phyloP scores from a whole-genome alignment of 352 stramenopile species.

The Phytophthora pinifolia region DNA sequence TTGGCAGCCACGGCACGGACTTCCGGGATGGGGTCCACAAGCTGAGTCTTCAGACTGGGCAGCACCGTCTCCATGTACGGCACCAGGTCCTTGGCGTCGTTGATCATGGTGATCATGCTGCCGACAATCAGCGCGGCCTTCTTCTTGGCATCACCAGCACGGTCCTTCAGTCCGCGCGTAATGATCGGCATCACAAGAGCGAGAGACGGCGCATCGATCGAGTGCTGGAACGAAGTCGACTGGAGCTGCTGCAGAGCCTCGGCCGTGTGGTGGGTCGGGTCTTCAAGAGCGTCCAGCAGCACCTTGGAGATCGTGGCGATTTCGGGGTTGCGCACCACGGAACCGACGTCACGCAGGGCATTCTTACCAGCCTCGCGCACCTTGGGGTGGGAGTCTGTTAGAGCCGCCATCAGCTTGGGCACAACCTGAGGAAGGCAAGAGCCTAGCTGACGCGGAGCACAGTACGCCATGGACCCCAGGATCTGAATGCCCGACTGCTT shows the following conservation, averaged over 20 bases:
- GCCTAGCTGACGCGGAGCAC: conserved; percentile 98
- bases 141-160: conserved; percentile 96
- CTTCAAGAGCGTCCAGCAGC: conserved; percentile 96
- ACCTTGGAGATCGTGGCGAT: conserved; percentile 94
- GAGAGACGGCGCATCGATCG: conserved; percentile 99
- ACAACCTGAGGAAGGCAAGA: conserved; percentile 98
- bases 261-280: conserved; percentile 92
- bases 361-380: conserved; percentile 96
- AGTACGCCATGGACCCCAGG: conserved; percentile 96
- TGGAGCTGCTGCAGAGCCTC: conserved; percentile 97
- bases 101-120: conserved; percentile 99
- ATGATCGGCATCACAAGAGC: conserved; percentile 99
- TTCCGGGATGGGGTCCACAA: conserved; percentile 94
- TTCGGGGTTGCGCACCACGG: conserved; percentile 99
- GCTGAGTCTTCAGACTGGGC: conserved; percentile 93
- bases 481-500: conserved; percentile 99
- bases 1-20: conserved; percentile 95
- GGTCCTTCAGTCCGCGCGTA: conserved; percentile 97
- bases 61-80: conserved; percentile 98
- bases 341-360: conserved; percentile 96
- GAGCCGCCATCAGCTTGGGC: conserved; percentile 96
- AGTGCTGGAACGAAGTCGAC: conserved; percentile 98
- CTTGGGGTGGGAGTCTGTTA: conserved; percentile 98
- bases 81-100: conserved; percentile 96
- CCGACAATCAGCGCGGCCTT: conserved; percentile 98